Evolutionary conservation across 768 basidiomycete species (phyloP).

Genomic region (Tricholomella constricta): DNA sequence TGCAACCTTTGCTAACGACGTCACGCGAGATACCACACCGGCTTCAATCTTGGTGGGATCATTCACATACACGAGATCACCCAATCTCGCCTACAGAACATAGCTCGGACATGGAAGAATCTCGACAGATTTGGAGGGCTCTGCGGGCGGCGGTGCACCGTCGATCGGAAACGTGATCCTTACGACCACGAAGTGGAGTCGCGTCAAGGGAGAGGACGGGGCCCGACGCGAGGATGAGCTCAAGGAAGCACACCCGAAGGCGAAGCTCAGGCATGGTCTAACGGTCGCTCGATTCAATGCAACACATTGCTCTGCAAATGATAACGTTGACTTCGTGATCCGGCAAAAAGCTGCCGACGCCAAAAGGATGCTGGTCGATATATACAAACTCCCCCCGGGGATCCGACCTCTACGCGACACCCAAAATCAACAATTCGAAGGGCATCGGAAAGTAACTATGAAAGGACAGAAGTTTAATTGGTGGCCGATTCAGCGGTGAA

Average conservation of each 20-base stretch:
- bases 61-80: slow-evolving; percentile 20
- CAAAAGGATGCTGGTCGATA: too few relatives aligned
- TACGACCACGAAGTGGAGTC: slow-evolving; percentile 16
- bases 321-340: too few relatives aligned
- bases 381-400: too few relatives aligned
- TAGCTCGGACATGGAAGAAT: slow-evolving; percentile 17
- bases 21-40: slow-evolving; percentile 9
- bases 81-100: slow-evolving; percentile 13
- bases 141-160: slow-evolving; percentile 8
- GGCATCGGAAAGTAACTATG: too few relatives aligned
- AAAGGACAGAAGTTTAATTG: too few relatives aligned
- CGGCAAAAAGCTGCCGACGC: too few relatives aligned
- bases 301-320: too few relatives aligned
- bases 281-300: slow-evolving; percentile 8
- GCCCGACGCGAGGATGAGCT: slow-evolving; percentile 8
- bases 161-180: slow-evolving; percentile 15
- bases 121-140: slow-evolving; percentile 18
- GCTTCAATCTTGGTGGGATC: slow-evolving; percentile 17
- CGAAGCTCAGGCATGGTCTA: slow-evolving; percentile 1
- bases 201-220: background rate
- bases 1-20: background rate
- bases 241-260: slow-evolving; percentile 8
- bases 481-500: too few relatives aligned
- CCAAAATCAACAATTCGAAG: too few relatives aligned
- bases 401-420: too few relatives aligned